Conservation (phyloP, 352 stramenopile species). For the Thraustochytrium sp. region DNA sequence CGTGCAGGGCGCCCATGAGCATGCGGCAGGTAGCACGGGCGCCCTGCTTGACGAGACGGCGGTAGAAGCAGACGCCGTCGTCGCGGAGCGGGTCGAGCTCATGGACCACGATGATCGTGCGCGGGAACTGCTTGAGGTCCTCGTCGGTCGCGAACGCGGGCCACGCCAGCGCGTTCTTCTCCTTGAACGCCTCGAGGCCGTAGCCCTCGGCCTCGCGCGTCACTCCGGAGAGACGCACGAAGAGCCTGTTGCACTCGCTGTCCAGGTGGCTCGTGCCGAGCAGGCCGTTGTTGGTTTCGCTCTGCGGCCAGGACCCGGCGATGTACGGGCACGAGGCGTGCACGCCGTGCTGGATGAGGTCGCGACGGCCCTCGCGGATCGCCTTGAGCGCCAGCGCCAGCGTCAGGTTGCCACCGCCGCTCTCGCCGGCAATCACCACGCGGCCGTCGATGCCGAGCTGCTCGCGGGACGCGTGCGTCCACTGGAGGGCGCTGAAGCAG, state of each 20-base stretch:
- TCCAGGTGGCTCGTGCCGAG: not conserved
- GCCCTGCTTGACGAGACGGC: not conserved
- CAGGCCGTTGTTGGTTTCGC: not conserved
- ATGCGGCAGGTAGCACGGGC: not conserved
- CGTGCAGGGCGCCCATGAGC: not conserved
- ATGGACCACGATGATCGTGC: not conserved
- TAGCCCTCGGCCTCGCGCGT: not conserved
- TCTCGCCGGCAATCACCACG: slow-evolving; percentile 16
- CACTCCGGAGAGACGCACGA: not conserved
- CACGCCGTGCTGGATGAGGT: not conserved
- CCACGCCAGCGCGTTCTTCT: slow-evolving; percentile 16
- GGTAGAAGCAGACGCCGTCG: slow-evolving; percentile 23
- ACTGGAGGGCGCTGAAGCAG: slow-evolving; percentile 17
- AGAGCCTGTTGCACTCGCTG: not conserved
- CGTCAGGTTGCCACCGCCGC: not conserved
- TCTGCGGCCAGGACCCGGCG: not conserved
- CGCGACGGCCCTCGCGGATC: not conserved
- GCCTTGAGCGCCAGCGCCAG: not conserved
- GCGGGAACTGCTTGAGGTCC: slow-evolving; percentile 2
- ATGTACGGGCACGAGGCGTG: not conserved
- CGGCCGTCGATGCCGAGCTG: not conserved
- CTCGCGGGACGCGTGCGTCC: not conserved
- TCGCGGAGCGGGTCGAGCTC: slow-evolving; percentile 30
- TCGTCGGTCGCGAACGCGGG: not conserved
- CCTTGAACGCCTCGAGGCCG: not conserved